phyloP scores from a whole-genome alignment of 495 filamentous ascomycete species.

The Staphylotrichum longicolle region DNA sequence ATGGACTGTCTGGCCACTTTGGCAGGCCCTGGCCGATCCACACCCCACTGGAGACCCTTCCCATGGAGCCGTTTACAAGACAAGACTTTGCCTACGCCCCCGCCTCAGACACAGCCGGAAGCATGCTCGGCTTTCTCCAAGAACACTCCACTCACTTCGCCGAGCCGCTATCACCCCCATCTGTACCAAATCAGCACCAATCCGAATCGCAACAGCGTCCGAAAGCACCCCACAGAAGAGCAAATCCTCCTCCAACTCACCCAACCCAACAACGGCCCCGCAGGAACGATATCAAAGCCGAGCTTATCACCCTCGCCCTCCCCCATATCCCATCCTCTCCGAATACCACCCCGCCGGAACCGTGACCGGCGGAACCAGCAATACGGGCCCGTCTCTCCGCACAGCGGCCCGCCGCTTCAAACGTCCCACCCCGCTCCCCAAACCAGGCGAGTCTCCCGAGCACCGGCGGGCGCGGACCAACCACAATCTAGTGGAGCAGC shows the following conservation, averaged over 20 bases:
- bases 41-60: background rate
- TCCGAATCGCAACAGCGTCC: too few relatives aligned
- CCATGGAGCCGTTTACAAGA: background rate
- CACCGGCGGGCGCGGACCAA: constrained; percentile 18
- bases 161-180: too few relatives aligned
- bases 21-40: background rate
- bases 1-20: background rate
- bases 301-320: background rate
- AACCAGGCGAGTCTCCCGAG: constrained; percentile 20
- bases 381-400: constrained; percentile 8
- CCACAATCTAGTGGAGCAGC: constrained; percentile 23
- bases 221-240: too few relatives aligned
- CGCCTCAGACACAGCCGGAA: background rate
- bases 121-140: too few relatives aligned
- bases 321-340: background rate
- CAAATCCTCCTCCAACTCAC: too few relatives aligned
- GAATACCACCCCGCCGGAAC: background rate
- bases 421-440: constrained; percentile 6
- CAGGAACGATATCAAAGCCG: too few relatives aligned
- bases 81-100: background rate
- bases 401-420: constrained; percentile 21
- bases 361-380: background rate
- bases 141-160: background rate
- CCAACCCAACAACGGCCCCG: too few relatives aligned
- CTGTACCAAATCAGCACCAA: too few relatives aligned